Evolutionary conservation across 148 eudicot species (phyloP).

Genomic region (Amaranthus hypochondriacus): DNA sequence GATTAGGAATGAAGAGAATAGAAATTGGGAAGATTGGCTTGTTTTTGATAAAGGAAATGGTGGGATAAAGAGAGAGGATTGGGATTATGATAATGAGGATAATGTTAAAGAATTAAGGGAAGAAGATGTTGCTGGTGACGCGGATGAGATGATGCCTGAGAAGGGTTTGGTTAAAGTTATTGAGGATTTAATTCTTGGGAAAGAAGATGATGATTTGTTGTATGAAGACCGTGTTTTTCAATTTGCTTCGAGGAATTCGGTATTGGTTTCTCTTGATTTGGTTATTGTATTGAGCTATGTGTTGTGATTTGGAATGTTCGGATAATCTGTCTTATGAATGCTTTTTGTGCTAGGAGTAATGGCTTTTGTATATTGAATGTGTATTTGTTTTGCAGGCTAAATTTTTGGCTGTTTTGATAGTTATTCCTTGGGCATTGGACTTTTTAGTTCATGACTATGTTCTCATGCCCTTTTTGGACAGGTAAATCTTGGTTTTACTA

Average conservation of each 20-base stretch:
- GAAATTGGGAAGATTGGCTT: slow-evolving; percentile 98
- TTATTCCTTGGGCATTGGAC: slow-evolving; percentile 82
- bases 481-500: slow-evolving; percentile 39
- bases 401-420: slow-evolving; percentile 73
- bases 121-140: slow-evolving; percentile 47
- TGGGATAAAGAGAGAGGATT: slow-evolving; percentile 33
- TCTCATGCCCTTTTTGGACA: slow-evolving; percentile 96
- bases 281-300: not conserved
- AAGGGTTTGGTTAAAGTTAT: slow-evolving; percentile 71
- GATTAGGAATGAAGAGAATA: slow-evolving; percentile 67
- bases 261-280: slow-evolving; percentile 18
- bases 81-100: slow-evolving; percentile 27
- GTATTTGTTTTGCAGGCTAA: slow-evolving; percentile 66
- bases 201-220: slow-evolving; percentile 60
- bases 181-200: slow-evolving; percentile 57
- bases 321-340: not conserved
- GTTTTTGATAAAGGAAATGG: slow-evolving; percentile 34
- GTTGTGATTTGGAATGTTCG: not conserved
- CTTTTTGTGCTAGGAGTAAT: not conserved
- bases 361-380: slow-evolving; percentile 4
- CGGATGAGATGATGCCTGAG: slow-evolving; percentile 48
- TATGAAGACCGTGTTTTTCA: slow-evolving; percentile 91
- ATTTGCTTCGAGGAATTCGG: slow-evolving; percentile 84
- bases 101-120: slow-evolving; percentile 22
- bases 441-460: slow-evolving; percentile 89